Percentiles rank a stretch among this genome's conserved stretches.
These are phyloP conservation scores for Herpetospermum pedunculosum DNA, from an alignment of 306 rosid genomes.

Conservation along the genomic window DNA sequence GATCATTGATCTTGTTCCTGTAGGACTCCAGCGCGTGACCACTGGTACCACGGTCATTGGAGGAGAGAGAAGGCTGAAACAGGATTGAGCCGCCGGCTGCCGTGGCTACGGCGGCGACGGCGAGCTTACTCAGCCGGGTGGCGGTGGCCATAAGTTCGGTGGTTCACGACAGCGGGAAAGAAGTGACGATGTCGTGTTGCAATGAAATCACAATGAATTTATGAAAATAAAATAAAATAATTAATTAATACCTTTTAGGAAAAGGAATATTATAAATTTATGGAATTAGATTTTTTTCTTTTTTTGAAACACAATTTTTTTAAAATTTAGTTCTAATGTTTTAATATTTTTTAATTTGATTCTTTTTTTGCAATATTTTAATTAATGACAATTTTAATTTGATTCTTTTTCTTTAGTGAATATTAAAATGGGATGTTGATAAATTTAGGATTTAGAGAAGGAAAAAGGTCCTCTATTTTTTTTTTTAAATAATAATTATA, in stretches of 20 bases:
- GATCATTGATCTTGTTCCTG: constrained; percentile 43
- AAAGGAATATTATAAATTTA: not conserved
- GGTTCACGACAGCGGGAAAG: not conserved
- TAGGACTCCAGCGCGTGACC: constrained; percentile 24
- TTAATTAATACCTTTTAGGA: not conserved
- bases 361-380: too few relatives aligned
- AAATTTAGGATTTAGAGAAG: too few relatives aligned
- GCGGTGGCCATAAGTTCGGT: constrained; percentile 28
- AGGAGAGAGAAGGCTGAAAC: constrained; percentile 29
- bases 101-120: constrained; percentile 35
- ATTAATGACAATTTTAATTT: too few relatives aligned
- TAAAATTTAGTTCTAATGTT: too few relatives aligned
- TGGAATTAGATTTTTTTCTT: not conserved
- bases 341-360: too few relatives aligned
- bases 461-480: too few relatives aligned
- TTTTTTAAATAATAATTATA: too few relatives aligned
- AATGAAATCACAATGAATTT: not conserved
- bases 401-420: too few relatives aligned
- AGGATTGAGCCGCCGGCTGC: constrained; percentile 44
- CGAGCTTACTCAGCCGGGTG: constrained; percentile 42
- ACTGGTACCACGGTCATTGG: constrained; percentile 33
- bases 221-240: not conserved
- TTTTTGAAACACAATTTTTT: too few relatives aligned
- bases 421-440: too few relatives aligned
- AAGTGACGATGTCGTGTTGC: not conserved